Percentiles rank a stretch among this genome's conserved stretches.
phyloP scores from a whole-genome alignment of 2,329 filamentous ascomycete genomes.

The Aureobasidium namibiae region DNA sequence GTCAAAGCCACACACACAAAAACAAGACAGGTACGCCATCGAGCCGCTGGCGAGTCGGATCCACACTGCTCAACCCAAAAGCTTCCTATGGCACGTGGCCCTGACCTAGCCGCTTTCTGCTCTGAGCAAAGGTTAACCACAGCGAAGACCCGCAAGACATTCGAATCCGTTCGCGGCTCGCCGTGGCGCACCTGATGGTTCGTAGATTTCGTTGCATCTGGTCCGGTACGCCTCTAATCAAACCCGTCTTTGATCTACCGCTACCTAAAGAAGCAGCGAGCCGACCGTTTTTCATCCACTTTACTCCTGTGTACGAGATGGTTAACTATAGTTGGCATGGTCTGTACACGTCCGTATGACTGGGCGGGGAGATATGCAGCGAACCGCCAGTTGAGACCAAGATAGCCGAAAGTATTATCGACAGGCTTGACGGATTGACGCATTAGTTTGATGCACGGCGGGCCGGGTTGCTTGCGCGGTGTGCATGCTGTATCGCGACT shows the following conservation, averaged over 20 bases:
- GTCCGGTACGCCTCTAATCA: neutral
- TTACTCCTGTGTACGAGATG: neutral
- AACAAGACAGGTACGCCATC: conserved; percentile 3
- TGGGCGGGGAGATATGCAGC: neutral
- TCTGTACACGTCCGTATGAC: conserved; percentile 2
- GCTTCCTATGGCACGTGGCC: neutral
- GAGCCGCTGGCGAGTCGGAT: conserved; percentile 1
- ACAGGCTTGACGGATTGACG: conserved; percentile 2
- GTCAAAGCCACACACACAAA: neutral
- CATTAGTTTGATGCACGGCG: neutral
- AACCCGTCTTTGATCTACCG: neutral
- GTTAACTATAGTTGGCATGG: neutral
- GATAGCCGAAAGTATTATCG: neutral
- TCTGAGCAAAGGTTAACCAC: neutral
- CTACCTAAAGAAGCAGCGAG: neutral
- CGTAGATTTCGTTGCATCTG: neutral
- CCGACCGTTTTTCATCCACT: neutral
- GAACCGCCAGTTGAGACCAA: conserved; percentile 1
- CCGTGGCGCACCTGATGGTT: conserved; percentile 3
- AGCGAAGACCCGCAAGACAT: neutral
- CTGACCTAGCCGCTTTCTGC: neutral
- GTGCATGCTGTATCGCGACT: neutral
- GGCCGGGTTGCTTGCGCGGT: neutral
- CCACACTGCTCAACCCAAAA: neutral
- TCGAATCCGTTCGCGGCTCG: neutral